Conservation (phyloP, 306 rosid genomes). For the Vigna unguiculata region DNA sequence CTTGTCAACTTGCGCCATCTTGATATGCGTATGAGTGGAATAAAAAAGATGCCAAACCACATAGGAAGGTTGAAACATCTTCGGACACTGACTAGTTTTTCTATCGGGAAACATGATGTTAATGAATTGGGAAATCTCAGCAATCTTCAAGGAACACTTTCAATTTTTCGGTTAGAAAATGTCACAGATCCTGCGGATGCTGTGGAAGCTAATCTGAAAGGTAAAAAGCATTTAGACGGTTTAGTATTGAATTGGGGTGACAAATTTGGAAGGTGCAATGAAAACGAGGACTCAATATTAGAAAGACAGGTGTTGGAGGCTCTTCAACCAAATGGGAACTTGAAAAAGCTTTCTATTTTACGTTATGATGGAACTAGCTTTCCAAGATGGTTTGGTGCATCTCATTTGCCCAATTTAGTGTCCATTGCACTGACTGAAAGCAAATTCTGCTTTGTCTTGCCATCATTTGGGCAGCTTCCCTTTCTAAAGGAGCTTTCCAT, state of each 20-base stretch:
- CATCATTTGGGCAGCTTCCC: slow-evolving; percentile 44
- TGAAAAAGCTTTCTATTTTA: slow-evolving; percentile 3
- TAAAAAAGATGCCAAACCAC: slow-evolving; percentile 36
- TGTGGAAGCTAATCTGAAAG: not conserved
- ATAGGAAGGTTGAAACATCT: slow-evolving; percentile 35
- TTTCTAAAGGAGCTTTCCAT: slow-evolving; percentile 36
- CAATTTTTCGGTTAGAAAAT: not conserved
- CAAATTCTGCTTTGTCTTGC: slow-evolving; percentile 21
- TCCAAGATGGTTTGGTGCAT: slow-evolving; percentile 44
- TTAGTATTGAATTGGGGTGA: slow-evolving; percentile 9
- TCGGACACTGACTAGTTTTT: not conserved
- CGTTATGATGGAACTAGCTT: slow-evolving; percentile 15
- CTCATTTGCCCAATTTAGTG: slow-evolving; percentile 17
- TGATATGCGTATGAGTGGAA: not conserved
- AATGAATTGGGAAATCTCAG: slow-evolving; percentile 19
- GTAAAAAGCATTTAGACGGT: slow-evolving; percentile 32
- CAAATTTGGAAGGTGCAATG: slow-evolving; percentile 5
- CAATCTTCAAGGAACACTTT: slow-evolving; percentile 28
- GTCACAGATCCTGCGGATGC: not conserved
- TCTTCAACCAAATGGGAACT: slow-evolving; percentile 30
- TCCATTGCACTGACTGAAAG: not conserved
- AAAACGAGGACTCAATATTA: not conserved
- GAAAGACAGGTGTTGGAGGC: slow-evolving; percentile 10
- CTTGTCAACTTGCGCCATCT: slow-evolving; percentile 39
- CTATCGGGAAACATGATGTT: not conserved